Evolutionary conservation across 306 rosid genomes (phyloP), one percentile per base, ranked within the genome.

Genomic region (Pterocarpus santalinus): DNA sequence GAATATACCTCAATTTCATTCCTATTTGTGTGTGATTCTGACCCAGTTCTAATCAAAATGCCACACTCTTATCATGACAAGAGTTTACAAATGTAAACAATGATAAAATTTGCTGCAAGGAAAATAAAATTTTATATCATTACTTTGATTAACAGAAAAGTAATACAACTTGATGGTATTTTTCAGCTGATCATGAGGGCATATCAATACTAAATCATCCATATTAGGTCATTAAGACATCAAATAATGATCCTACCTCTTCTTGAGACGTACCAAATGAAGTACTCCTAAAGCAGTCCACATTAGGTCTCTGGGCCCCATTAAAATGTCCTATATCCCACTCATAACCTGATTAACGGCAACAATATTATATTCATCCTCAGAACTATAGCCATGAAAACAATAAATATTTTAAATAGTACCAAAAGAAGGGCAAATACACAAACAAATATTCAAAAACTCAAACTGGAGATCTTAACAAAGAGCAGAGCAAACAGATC

Each of bases 281-380:
- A 66, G 98, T 95, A 91, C 86, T 93, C 86, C 94, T 95, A 86
- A 95, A 95, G 91, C 96, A 89, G 82, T 95, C 98, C 77, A 95
- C 96, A 67, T 90, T 83, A 39, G 98, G 99, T 16, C 96, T 87
- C 63, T 12, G 90, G 73, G 97, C 94, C 75, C 98, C 94, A 55
- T 53, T 78, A 60, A 95, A 93, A 87, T 93, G 99, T 70, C 98
- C 98, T 63, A 95, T 84, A 69, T 95, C 99, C 98, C 99, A 95
- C 83, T 93, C 98, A 75, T 95, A 95, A 86, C 97, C 99, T 93
- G 91, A 82, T 84, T 43, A 88, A 79, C 53, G 67, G 65, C 78
- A 77, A 72, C 17, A 68, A 73, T 57, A 85, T 82, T 81, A 61
- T 15, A 65, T 56, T 86, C 63, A 88, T 73, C 49, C 72, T 52